Percentiles rank a stretch among this genome's conserved stretches.
These are phyloP conservation scores for Ceratocystis cubensis DNA, from an alignment of 2,329 filamentous ascomycete species.

Conservation along the genomic window DNA sequence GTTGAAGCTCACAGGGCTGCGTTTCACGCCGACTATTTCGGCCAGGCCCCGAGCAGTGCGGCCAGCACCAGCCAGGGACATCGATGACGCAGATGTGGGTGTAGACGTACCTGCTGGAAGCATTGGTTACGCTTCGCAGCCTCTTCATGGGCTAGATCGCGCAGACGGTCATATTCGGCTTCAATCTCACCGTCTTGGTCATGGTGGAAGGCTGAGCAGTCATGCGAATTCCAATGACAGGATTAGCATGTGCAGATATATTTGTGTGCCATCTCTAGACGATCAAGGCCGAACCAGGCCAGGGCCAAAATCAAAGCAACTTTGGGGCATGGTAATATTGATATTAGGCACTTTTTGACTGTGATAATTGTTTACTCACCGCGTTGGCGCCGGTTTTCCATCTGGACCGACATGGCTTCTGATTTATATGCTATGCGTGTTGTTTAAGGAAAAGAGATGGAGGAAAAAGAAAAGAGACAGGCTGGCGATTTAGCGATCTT, in stretches of 20 bases:
- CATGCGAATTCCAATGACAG: not conserved
- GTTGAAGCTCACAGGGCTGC: not conserved
- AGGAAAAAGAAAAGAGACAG: not conserved
- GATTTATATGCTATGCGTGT: not conserved
- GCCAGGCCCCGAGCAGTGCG: not conserved
- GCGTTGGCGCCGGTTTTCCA: conserved; percentile 11
- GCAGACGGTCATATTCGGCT: conserved; percentile 82
- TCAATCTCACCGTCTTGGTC: conserved; percentile 55
- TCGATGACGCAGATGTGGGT: too few relatives aligned
- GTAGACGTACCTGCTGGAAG: conserved; percentile 50
- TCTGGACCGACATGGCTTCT: conserved; percentile 6
- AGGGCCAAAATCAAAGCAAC: not conserved
- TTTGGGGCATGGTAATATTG: not conserved
- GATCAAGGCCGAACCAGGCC: too few relatives aligned
- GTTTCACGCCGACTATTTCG: not conserved
- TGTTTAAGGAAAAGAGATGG: not conserved
- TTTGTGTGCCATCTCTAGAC: too few relatives aligned
- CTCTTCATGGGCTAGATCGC: conserved; percentile 69
- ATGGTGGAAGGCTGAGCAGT: conserved; percentile 60
- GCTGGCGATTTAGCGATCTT: not conserved
- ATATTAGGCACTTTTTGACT: not conserved
- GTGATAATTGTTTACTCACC: conserved; percentile 10
- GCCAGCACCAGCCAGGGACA: not conserved
- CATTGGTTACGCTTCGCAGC: conserved; percentile 64
- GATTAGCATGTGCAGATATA: not conserved